These are phyloP conservation scores for Dryas octopetala DNA, from an alignment of 306 rosid species.

Conservation along the genomic window DNA sequence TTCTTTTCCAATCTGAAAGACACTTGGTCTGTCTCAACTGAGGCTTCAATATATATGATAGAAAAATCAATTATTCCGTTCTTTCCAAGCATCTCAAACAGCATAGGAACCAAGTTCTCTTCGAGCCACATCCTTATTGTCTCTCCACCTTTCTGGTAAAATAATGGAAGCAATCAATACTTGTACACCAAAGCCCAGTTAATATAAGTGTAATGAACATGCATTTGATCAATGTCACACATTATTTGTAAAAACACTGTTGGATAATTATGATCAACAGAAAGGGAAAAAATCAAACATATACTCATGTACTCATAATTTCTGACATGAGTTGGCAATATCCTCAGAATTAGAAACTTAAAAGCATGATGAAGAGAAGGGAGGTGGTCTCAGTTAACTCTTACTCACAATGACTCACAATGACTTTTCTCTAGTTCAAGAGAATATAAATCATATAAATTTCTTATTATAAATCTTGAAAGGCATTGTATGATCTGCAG, in stretches of 20 bases:
- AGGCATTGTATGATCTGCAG: background rate
- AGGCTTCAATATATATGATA: constrained; percentile 16
- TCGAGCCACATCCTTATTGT: constrained; percentile 27
- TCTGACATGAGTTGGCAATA: too few relatives aligned
- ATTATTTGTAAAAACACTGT: background rate
- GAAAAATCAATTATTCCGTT: constrained; percentile 6
- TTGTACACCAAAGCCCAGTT: background rate
- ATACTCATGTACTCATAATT: background rate
- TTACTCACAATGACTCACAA: background rate
- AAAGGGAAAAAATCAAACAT: background rate
- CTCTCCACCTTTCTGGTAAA: constrained; percentile 24
- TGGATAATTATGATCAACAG: background rate
- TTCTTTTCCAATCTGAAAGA: constrained; percentile 15
- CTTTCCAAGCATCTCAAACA: constrained; percentile 19
- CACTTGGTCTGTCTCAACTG: constrained; percentile 10
- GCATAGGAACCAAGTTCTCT: constrained; percentile 23
- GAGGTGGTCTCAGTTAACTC: background rate
- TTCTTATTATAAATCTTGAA: background rate
- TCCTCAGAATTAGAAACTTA: background rate
- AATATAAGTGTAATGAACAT: background rate
- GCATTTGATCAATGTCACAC: background rate
- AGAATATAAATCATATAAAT: background rate
- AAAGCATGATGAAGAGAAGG: background rate
- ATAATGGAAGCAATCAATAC: constrained; percentile 1
- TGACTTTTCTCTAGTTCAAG: background rate